Evolutionary conservation across 257 asterid genomes (phyloP).

Genomic region (Galeopsis tetrahit): DNA sequence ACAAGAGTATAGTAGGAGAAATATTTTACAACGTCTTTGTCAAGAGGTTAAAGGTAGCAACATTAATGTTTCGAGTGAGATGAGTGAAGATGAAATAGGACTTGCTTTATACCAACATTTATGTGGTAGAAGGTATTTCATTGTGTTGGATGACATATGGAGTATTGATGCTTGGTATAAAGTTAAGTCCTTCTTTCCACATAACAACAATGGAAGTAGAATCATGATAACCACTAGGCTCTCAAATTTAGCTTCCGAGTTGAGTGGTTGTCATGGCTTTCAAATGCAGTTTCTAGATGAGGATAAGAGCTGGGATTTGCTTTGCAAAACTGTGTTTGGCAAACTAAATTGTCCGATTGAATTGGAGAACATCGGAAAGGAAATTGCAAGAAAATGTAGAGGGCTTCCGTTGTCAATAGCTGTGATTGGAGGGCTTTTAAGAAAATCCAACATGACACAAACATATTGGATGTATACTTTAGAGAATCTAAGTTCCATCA

Average conservation of each 20-base stretch:
- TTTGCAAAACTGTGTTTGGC: not conserved
- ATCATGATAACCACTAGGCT: not conserved
- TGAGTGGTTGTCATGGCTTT: not conserved
- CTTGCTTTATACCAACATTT: not conserved
- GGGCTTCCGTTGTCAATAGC: slow-evolving; percentile 24
- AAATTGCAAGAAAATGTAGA: slow-evolving; percentile 17
- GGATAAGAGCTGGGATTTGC: slow-evolving; percentile 9
- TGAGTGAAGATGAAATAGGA: not conserved
- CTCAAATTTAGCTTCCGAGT: not conserved
- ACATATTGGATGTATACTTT: not conserved
- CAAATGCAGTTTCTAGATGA: slow-evolving; percentile 9
- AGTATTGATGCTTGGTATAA: not conserved
- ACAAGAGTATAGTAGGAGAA: not conserved
- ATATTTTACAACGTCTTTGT: not conserved
- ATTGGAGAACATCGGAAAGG: not conserved
- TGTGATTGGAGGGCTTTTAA: not conserved
- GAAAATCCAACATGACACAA: slow-evolving; percentile 1
- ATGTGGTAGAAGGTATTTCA: not conserved
- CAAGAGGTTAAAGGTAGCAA: not conserved
- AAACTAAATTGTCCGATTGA: not conserved
- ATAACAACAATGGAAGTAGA: not conserved
- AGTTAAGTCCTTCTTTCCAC: not conserved
- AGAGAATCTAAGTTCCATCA: not conserved
- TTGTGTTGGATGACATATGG: not conserved
- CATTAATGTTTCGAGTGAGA: not conserved